A percentile compares a stretch with the other conserved stretches of the same genome.
These are phyloP conservation scores for Xylariaceae sp. DNA, from an alignment of 2,329 filamentous ascomycete genomes.

Conservation along the genomic window DNA sequence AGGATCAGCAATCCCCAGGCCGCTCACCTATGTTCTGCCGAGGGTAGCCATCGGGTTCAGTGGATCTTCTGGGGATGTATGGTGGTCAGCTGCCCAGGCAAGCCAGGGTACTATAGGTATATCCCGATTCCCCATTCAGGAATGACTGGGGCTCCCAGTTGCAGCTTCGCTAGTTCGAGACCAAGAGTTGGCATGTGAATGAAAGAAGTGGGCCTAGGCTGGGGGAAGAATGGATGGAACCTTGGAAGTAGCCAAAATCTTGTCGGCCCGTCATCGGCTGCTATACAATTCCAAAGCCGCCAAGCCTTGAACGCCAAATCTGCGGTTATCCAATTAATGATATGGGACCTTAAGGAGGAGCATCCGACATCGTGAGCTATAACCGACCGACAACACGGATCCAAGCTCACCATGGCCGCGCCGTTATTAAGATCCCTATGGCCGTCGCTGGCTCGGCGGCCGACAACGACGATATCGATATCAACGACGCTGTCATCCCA, in stretches of 20 bases:
- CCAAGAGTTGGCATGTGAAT: constrained; percentile 22
- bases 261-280: constrained; percentile 20
- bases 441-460: constrained; percentile 40
- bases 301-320: constrained; percentile 15
- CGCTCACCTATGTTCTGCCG: constrained; percentile 21
- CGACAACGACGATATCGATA: constrained; percentile 37
- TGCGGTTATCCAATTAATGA: constrained; percentile 6
- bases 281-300: neutral
- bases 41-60: constrained; percentile 29
- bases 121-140: too few species aligned
- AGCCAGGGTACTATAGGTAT: too few species aligned
- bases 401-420: constrained; percentile 38
- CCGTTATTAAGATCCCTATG: constrained; percentile 41
- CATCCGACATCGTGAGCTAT: constrained; percentile 12
- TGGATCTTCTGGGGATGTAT: neutral
- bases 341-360: neutral
- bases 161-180: neutral
- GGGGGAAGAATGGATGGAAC: neutral
- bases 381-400: neutral
- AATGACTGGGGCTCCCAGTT: neutral
- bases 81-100: neutral
- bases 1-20: neutral
- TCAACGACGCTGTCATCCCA: constrained; percentile 29
- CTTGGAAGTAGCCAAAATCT: too few species aligned
- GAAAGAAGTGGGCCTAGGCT: neutral